Base-by-base conservation (phyloP, 225 moss, liverwort and hornwort species). In the Lunularia cruciata region DNA sequence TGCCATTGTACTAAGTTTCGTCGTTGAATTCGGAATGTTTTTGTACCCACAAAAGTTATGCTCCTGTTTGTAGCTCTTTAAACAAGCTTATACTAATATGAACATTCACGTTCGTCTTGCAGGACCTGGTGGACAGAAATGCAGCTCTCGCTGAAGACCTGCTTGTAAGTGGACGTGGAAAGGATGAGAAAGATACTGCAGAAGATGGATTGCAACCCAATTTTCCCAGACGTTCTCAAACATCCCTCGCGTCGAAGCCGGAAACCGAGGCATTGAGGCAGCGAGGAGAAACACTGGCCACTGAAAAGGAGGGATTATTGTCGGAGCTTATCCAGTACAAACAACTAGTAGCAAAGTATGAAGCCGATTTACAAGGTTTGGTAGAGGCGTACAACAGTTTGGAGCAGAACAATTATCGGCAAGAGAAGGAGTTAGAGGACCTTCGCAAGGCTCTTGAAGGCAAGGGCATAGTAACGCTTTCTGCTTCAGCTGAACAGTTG, bases 371-470 rank as follows among this genome's bases (percentile, higher is more conserved):
- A 47, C 90, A 90, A 78, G 89, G 87, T 13, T 76, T 98, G 8
- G 89, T 93, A 0, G 90, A 92, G 55, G 93, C 93, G 27, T 98
- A 90, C 73, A 93, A 91, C 71, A 83, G 80, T 26, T 77, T 98
- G 77, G 96, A 98, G 57, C 88, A 88, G 72, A 84, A 88, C 63
- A 90, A 87, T 34, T 74, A 73, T 43, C 87, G 90, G 14, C 83
- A 87, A 18, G 92, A 92, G 76, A 80, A 89, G 58, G 95, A 96
- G 69, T 60, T 76, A 42, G 81, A 81, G 72, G 65, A 75, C 5
- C 75, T 92, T 48, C 80, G 80, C 27, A 68, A 79, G 45, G 65
- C 79, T 67, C 43, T 78, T 5, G 83, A 86, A 72, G 76, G 83
- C 18, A 86, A 82, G 53, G 89, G 65, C 16, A 57, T 57, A 55